Base-by-base conservation (phyloP, 345 rosid genomes). In the Euphorbia lathyris region DNA sequence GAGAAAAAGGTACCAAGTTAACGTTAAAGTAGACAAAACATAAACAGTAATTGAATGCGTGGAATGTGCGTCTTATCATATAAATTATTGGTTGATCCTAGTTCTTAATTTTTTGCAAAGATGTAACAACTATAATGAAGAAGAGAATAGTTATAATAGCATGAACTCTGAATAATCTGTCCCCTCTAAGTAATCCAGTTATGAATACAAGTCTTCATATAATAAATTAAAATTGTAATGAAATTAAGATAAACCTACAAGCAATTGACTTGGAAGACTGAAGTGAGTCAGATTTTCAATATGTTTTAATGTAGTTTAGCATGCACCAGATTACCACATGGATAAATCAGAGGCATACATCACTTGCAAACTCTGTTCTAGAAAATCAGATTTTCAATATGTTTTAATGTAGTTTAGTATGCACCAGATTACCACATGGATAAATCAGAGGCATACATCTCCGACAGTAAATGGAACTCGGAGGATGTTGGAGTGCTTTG, bases 391-490 rank as follows among this genome's bases (percentile, higher is more conserved):
- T 5, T 62, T 62, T 13, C 29, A 38, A 34, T 2, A 34, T 34
- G 3, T 34, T 34, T 34, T 2, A 61, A 20, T 40, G 20, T 10
- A n/a, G 13, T 61, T 34, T 60, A 60, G 29, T 36, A 61, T 36
- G 65, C 22, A 22, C 7, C 27, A 38, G 48, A 62, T n/a, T 14
- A 36, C 66, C 13, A 12, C 11, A 36, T 5, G 11, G 5, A 6
- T 62, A 36, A 23, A 20, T 13, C 13, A 38, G 22, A 59, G 43
- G 48, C 10, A 36, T 25, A 62, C 38, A 4, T 75, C 85, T 36
- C 86, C 92, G 1, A 89, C 70, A 70, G 56, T 75, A 42, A 93
- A 93, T 43, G 97, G 98, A n/a, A 93, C 84, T 51, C 96, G 75
- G 7, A 93, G 87, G 73, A 89, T 91, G 66, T 84, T 79, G 9